A percentile compares a stretch with the other conserved stretches of the same genome.
Evolutionary conservation across 139 green algal species (phyloP).

Genomic region (Chlorella sp.): DNA sequence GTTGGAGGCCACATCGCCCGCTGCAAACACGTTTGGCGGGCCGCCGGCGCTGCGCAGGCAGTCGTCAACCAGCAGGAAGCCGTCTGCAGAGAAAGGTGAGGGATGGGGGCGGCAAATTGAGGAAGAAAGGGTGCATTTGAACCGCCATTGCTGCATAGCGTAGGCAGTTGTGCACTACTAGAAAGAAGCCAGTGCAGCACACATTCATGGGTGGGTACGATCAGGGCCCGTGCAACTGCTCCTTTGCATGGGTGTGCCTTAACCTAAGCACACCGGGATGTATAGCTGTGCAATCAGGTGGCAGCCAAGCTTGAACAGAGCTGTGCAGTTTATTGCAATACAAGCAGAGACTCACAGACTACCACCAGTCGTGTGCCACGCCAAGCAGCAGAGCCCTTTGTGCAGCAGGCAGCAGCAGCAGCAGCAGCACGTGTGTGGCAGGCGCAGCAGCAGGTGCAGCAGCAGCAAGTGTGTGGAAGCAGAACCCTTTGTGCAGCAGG

Average conservation of each 20-base stretch:
- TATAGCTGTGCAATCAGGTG: background rate
- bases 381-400: too few relatives aligned
- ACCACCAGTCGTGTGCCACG: too few relatives aligned
- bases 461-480: too few relatives aligned
- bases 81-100: conserved; percentile 51
- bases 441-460: too few relatives aligned
- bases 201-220: too few relatives aligned
- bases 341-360: too few relatives aligned
- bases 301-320: background rate
- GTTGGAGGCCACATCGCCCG: conserved; percentile 86
- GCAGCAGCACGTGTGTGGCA: background rate
- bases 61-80: conserved; percentile 89
- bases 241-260: too few relatives aligned
- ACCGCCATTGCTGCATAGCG: too few relatives aligned
- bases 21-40: conserved; percentile 87
- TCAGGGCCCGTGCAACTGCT: too few relatives aligned
- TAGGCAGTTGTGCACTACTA: background rate
- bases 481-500: too few relatives aligned
- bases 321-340: background rate
- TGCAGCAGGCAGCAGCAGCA: too few relatives aligned
- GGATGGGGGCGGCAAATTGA: background rate
- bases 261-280: background rate
- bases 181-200: background rate
- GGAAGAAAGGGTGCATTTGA: background rate
- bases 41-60: conserved; percentile 61